Base-by-base conservation (phyloP, 495 filamentous ascomycete genomes). In the Tuber brumale region DNA sequence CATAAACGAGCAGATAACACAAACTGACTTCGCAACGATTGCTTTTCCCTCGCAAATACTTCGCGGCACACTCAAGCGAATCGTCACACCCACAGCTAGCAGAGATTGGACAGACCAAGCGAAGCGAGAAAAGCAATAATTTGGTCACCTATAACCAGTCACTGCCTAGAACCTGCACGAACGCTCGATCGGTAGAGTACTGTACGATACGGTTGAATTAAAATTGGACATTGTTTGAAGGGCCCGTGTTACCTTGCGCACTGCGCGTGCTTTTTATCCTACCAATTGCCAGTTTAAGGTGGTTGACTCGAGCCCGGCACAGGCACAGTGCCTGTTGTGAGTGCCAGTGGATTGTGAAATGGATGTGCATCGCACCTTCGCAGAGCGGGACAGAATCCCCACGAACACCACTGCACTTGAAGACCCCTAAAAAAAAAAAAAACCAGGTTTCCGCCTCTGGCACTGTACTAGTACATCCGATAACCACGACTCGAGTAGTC, bases 51-150 rank as follows among this genome's bases (percentile, higher is more conserved):
- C 51, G 27, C 10, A 61, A 61, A 61, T 61, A 10, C 51, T 27
- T 27, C 51, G 23, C n/a, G 51, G n/a, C 51, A 61, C 51, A 14
- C 48, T 10, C 23, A n/a, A 57, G 23, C 48, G 48, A 57, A 31
- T n/a, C n/a, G 23, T 12, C 46, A 48, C 21, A 21, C 46, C 46
- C 4, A 23, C 21, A 48, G 51, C 51, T 14, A 66, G 27, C 57
- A 66, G 57, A 66, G 57, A 66, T 66, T 66, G 57, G 57, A 66
- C 57, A 66, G n/a, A 19, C 14, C 57, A 66, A 66, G 57, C 57
- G 57, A 66, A 27, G 57, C 12, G 27, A 66, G 57, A 66, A 66
- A 66, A 66, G 57, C 57, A 66, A 66, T 66, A 8, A 27, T 35
- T 19, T 18, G 5, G 27, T 35, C 57, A 18, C 31, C 31, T 2